Evolutionary conservation across 1,284 basidiomycete genomes (phyloP).

Genomic region (Malassezia psittaci): DNA sequence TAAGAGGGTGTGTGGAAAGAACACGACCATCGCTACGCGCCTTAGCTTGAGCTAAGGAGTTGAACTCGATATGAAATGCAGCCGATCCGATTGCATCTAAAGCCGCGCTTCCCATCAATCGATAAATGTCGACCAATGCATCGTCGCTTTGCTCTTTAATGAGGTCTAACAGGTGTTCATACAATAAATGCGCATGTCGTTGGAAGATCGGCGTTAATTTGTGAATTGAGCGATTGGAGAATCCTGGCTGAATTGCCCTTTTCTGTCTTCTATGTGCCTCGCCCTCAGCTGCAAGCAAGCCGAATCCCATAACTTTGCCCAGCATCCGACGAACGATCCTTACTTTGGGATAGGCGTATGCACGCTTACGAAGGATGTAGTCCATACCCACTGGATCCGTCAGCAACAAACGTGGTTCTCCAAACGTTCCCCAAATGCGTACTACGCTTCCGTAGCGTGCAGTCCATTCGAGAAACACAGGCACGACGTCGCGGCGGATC

Average conservation of each 20-base stretch:
- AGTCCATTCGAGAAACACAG: conserved; percentile 8
- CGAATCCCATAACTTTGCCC: conserved; percentile 35
- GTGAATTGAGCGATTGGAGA: conserved; percentile 28
- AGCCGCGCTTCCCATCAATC: neutral
- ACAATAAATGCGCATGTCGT: conserved; percentile 19
- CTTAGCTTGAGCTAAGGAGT: neutral
- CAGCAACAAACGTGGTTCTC: conserved; percentile 14
- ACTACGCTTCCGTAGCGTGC: conserved; percentile 6
- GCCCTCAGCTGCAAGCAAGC: conserved; percentile 36
- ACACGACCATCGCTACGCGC: neutral
- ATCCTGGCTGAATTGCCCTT: conserved; percentile 39
- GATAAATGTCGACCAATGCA: conserved; percentile 7
- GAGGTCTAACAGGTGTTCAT: conserved; percentile 20
- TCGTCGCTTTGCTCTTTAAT: neutral
- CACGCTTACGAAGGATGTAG: conserved; percentile 9
- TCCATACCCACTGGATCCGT: conserved; percentile 12
- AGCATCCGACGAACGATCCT: conserved; percentile 19
- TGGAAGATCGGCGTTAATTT: conserved; percentile 32
- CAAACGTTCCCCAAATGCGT: conserved; percentile 13
- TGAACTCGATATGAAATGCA: conserved; percentile 11
- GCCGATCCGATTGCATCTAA: conserved; percentile 18
- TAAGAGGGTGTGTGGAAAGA: conserved; percentile 5
- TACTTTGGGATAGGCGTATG: conserved; percentile 39
- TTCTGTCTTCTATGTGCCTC: conserved; percentile 36
- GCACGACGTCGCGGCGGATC: neutral